These are phyloP conservation scores for Claviceps quebecensis DNA, from an alignment of 2,329 filamentous ascomycete species.

Conservation along the genomic window DNA sequence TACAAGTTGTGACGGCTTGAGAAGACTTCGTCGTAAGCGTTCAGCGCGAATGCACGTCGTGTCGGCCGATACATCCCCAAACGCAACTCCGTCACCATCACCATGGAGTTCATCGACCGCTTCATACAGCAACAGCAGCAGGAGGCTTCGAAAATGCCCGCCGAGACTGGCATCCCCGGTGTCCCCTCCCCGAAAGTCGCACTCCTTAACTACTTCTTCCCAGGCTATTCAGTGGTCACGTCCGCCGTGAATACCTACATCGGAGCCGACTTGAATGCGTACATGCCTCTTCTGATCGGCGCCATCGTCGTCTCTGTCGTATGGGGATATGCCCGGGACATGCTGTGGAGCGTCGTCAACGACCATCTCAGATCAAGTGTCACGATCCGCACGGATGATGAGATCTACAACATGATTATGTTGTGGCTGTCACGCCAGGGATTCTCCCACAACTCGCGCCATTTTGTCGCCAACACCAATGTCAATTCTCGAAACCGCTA, in stretches of 20 bases:
- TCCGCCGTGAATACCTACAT: constrained; percentile 39
- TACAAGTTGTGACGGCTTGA: neutral
- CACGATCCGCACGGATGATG: constrained; percentile 54
- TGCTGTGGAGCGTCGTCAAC: constrained; percentile 33
- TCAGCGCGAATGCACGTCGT: neutral
- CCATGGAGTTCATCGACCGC: constrained; percentile 6
- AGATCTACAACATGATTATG: constrained; percentile 61
- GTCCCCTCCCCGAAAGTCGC: constrained; percentile 24
- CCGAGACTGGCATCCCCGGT: constrained; percentile 4
- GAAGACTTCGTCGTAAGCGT: no score
- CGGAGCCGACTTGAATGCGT: constrained; percentile 47
- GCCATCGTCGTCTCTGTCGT: constrained; percentile 33
- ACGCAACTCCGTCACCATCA: neutral
- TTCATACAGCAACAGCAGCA: neutral
- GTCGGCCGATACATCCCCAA: neutral
- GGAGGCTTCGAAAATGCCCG: constrained; percentile 7
- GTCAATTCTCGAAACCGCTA: constrained; percentile 38
- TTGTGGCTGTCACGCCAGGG: constrained; percentile 50
- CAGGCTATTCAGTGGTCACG: constrained; percentile 47
- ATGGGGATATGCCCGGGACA: constrained; percentile 38
- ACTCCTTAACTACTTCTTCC: constrained; percentile 50
- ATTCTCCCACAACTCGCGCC: constrained; percentile 44
- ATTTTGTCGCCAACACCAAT: constrained; percentile 52
- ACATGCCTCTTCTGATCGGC: constrained; percentile 43
- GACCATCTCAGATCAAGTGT: constrained; percentile 50